phyloP scores from a whole-genome alignment of 23 red algal genomes.

The Cyanidium caldarium region DNA sequence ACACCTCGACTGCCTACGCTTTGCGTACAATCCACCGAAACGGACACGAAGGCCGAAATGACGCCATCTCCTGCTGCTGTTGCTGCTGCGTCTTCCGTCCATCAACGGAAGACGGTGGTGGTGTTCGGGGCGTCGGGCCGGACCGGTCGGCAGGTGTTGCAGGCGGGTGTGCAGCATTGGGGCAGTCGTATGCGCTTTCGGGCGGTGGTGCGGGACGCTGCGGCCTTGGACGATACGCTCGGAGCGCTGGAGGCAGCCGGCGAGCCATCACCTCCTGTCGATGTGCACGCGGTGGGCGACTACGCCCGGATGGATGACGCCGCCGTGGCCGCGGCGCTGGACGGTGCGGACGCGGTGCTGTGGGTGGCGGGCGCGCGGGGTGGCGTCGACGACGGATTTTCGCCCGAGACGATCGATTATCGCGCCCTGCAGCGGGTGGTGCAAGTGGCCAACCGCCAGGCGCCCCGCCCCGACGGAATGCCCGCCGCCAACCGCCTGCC shows the following conservation, averaged over 20 bases:
- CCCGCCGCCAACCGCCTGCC: background rate
- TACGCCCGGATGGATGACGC: background rate
- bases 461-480: background rate
- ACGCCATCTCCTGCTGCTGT: no score
- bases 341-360: slow-evolving; percentile 2
- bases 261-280: no score
- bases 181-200: no score
- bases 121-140: slow-evolving; percentile 1
- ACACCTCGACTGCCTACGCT: no score
- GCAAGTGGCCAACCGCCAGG: background rate
- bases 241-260: background rate
- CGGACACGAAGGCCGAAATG: no score
- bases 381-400: background rate
- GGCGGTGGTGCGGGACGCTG: background rate
- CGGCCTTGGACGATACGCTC: background rate
- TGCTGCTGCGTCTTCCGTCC: no score
- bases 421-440: background rate
- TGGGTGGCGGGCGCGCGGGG: slow-evolving; percentile 7
- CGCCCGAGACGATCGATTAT: slow-evolving; percentile 7
- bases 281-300: background rate
- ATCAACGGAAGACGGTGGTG: no score
- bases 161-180: background rate
- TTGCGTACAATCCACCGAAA: no score
- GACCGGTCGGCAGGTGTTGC: background rate
- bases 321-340: background rate